These are phyloP conservation scores for Ganoderma lingzhi DNA, from an alignment of 1,284 basidiomycete genomes.

Conservation along the genomic window DNA sequence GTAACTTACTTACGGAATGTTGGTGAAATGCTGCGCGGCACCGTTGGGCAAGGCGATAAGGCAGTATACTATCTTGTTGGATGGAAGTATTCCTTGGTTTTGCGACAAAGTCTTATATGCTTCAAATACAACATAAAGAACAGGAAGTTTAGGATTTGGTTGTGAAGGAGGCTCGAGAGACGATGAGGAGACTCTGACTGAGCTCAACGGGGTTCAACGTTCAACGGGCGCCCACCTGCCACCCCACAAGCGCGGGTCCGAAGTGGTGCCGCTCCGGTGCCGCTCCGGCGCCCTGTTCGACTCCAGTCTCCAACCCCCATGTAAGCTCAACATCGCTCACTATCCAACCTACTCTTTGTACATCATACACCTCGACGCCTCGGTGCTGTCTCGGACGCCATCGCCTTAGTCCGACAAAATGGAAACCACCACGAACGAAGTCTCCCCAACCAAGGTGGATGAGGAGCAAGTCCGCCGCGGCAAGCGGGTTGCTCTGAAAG, in stretches of 20 bases:
- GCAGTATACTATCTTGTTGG: not conserved
- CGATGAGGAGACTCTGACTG: no score
- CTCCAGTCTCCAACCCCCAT: conserved; percentile 18
- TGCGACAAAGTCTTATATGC: not conserved
- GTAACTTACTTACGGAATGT: no score
- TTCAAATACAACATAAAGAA: not conserved
- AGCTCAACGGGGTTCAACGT: no score
- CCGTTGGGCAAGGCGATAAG: not conserved
- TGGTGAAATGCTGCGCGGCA: not conserved
- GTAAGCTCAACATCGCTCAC: conserved; percentile 16
- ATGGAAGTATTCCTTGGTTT: not conserved
- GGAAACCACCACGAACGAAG: conserved; percentile 34
- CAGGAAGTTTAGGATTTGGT: not conserved
- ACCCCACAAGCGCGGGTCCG: not conserved
- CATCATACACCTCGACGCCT: not conserved
- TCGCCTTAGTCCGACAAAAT: conserved; percentile 17
- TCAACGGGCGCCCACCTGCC: not conserved
- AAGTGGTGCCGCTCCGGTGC: conserved; percentile 11
- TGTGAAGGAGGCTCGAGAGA: no score
- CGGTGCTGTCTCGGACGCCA: not conserved
- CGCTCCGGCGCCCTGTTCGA: conserved; percentile 13
- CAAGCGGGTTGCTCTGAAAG: conserved; percentile 64
- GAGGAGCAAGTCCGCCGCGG: conserved; percentile 67
- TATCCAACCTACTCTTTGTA: conserved; percentile 5
- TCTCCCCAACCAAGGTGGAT: conserved; percentile 53